These are phyloP conservation scores for Daldinia vernicosa DNA, from an alignment of 495 filamentous ascomycete genomes.

Conservation along the genomic window DNA sequence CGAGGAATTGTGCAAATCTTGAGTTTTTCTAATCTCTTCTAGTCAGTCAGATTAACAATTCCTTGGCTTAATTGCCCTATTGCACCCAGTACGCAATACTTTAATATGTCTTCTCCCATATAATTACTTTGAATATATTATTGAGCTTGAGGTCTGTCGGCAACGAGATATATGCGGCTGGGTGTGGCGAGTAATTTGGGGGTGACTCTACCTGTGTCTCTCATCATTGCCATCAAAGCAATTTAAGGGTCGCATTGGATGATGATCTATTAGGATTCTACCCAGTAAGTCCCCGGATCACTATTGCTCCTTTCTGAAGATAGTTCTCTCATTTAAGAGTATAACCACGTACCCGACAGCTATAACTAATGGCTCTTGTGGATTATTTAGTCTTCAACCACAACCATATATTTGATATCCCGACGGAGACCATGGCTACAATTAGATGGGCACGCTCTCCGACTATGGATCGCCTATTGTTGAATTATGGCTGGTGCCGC, in stretches of 20 bases:
- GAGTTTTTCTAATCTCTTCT: neutral
- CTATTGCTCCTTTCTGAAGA: no score
- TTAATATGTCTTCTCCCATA: neutral
- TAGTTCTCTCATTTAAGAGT: no score
- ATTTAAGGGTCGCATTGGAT: no score
- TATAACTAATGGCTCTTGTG: neutral
- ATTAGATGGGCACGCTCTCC: neutral
- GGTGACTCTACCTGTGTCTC: no score
- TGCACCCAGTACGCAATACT: neutral
- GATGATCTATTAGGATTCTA: no score
- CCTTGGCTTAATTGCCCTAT: neutral
- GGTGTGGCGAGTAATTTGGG: no score
- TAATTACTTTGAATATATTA: no score
- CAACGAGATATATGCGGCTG: no score
- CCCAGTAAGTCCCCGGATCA: no score
- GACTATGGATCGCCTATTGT: neutral
- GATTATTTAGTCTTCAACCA: conserved; percentile 2
- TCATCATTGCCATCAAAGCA: no score
- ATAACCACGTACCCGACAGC: no score
- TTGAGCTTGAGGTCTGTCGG: no score
- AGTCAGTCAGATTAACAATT: neutral
- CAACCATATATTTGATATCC: neutral
- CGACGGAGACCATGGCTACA: neutral
- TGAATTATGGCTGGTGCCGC: neutral
- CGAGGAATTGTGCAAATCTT: conserved; percentile 28